These are phyloP conservation scores for Xylariaceae sp. DNA, from an alignment of 2,329 filamentous ascomycete species.

Conservation along the genomic window DNA sequence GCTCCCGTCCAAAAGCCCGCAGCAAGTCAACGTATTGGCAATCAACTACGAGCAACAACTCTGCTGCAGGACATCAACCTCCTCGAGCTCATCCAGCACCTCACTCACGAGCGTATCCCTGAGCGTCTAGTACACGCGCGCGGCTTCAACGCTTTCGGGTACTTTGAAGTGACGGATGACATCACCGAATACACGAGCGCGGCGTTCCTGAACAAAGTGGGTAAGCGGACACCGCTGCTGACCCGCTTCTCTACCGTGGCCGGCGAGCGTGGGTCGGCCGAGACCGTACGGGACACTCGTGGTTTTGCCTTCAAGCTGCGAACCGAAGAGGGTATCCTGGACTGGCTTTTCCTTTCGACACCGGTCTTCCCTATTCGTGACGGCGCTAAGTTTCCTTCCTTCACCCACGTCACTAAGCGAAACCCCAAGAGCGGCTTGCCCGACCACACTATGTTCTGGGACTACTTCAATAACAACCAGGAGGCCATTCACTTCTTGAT, in stretches of 20 bases:
- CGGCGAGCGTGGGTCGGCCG: constrained; percentile 21
- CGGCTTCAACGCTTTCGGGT: constrained; percentile 19
- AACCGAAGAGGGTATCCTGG: constrained; percentile 22
- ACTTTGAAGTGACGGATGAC: constrained; percentile 24
- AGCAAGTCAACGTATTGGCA: constrained; percentile 11
- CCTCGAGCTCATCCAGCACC: constrained; percentile 20
- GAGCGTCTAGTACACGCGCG: constrained; percentile 24
- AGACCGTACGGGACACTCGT: constrained; percentile 22
- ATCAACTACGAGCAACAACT: constrained; percentile 9
- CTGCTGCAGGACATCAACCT: constrained; percentile 16
- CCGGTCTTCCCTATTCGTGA: constrained; percentile 25
- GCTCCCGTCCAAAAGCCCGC: constrained; percentile 10
- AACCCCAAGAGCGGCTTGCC: constrained; percentile 20
- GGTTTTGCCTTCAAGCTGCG: constrained; percentile 26
- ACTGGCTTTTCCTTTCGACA: constrained; percentile 21
- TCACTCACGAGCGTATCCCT: constrained; percentile 24
- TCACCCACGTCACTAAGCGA: constrained; percentile 23
- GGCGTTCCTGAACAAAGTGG: constrained; percentile 21
- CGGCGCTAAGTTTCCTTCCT: constrained; percentile 22
- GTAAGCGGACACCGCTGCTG: constrained; percentile 24
- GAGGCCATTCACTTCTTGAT: constrained; percentile 49
- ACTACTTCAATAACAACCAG: constrained; percentile 36
- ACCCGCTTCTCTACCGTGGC: constrained; percentile 25
- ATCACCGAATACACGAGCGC: constrained; percentile 23
- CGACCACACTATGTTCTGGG: constrained; percentile 25